phyloP scores from a whole-genome alignment of 2,329 filamentous ascomycete species.

The Trichoderma sp. region DNA sequence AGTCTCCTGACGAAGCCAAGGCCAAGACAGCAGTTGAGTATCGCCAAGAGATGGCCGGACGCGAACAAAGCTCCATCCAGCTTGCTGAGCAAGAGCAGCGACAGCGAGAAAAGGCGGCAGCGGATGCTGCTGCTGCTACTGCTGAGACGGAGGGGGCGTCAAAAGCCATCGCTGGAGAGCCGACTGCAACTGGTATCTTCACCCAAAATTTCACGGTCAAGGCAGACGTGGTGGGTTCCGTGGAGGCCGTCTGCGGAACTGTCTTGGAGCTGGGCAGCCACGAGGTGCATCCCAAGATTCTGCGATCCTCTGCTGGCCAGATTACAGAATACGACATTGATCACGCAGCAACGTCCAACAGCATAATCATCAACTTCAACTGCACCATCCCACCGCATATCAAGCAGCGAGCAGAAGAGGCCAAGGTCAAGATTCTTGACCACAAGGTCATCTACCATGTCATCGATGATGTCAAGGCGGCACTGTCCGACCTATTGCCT shows the following conservation, averaged over 20 bases:
- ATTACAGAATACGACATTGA: slow-evolving; percentile 88
- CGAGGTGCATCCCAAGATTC: slow-evolving; percentile 76
- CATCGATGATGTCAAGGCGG: slow-evolving; percentile 70
- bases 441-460: slow-evolving; percentile 86
- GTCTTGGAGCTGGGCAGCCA: slow-evolving; percentile 80
- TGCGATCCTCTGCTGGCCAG: slow-evolving; percentile 76
- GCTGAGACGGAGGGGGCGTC: slow-evolving; percentile 44
- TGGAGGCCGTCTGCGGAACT: slow-evolving; percentile 82
- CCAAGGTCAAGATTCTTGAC: slow-evolving; percentile 77
- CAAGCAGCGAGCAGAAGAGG: slow-evolving; percentile 67
- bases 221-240: slow-evolving; percentile 90
- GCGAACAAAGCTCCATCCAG: slow-evolving; percentile 75
- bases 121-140: slow-evolving; percentile 37
- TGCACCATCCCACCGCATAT: slow-evolving; percentile 69
- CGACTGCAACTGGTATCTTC: slow-evolving; percentile 49
- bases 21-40: slow-evolving; percentile 80
- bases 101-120: slow-evolving; percentile 58
- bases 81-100: slow-evolving; percentile 73
- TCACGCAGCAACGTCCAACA: slow-evolving; percentile 76
- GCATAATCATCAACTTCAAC: slow-evolving; percentile 87
- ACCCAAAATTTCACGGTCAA: slow-evolving; percentile 84
- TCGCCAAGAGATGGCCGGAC: slow-evolving; percentile 71
- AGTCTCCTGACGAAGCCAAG: slow-evolving; percentile 76
- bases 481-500: slow-evolving; percentile 70
- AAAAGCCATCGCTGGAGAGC: slow-evolving; percentile 36